Evolutionary conservation across 2,329 filamentous ascomycete genomes (phyloP).

Genomic region (Dactylellina cionopaga): DNA sequence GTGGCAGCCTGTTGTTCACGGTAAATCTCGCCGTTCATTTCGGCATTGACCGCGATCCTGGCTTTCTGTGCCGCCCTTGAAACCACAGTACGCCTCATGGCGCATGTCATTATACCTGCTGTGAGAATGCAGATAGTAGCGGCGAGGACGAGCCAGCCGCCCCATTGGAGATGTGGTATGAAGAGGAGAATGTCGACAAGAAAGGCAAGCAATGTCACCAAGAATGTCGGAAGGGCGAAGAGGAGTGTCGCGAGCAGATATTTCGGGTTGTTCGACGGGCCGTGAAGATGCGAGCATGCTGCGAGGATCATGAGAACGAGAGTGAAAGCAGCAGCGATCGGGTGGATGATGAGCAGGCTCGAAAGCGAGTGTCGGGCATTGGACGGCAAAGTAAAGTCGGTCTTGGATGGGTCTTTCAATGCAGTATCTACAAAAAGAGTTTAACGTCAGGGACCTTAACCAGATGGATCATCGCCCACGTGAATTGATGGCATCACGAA

Average conservation of each 20-base stretch:
- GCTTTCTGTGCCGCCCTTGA: slow-evolving; percentile 92
- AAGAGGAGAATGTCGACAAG: slow-evolving; percentile 93
- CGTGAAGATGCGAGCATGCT: slow-evolving; percentile 82
- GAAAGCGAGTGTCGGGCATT: slow-evolving; percentile 76
- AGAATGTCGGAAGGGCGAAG: slow-evolving; percentile 82
- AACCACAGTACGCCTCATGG: slow-evolving; percentile 91
- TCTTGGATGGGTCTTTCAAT: slow-evolving; percentile 61
- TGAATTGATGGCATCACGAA: slow-evolving; percentile 3
- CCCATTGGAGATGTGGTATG: slow-evolving; percentile 92
- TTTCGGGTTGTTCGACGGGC: slow-evolving; percentile 85
- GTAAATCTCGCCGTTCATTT: slow-evolving; percentile 86
- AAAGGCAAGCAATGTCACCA: slow-evolving; percentile 86
- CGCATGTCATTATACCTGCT: slow-evolving; percentile 86
- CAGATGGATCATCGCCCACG: background rate
- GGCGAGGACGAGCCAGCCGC: slow-evolving; percentile 89
- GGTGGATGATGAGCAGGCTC: slow-evolving; percentile 89
- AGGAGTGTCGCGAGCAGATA: slow-evolving; percentile 88
- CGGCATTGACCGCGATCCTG: slow-evolving; percentile 89
- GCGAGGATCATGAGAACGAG: slow-evolving; percentile 85
- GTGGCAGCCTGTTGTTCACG: slow-evolving; percentile 41
- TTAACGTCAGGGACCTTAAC: background rate
- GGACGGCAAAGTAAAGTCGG: slow-evolving; percentile 73
- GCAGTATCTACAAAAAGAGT: slow-evolving; percentile 27
- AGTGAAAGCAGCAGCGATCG: slow-evolving; percentile 85
- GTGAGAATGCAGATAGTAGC: slow-evolving; percentile 86